Base-by-base conservation (phyloP, 2,329 filamentous ascomycete species). In the Botryotinia narcissicola region DNA sequence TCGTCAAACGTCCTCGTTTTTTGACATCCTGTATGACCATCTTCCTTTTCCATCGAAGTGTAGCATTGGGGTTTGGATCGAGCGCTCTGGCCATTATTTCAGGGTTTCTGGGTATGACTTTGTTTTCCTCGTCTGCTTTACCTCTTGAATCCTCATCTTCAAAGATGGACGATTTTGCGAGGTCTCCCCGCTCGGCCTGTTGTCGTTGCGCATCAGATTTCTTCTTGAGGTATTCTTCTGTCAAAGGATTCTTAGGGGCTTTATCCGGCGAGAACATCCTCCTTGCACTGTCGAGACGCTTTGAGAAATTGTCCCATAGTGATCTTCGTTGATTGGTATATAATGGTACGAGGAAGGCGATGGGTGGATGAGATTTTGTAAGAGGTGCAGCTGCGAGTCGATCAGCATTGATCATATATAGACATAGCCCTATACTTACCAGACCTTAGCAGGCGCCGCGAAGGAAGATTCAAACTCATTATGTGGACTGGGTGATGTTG, bases 11-110 rank as follows among this genome's bases (percentile, higher is more conserved):
- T 14, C 92, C 91, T 66, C 91, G 86, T 75, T 88, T 88, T 70
- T 87, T 87, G 67, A 98, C 87, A 82, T 92, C 89, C 77, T 92
- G 89, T 72, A 95, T 92, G 59, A 97, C 89, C 87, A 95, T 94
- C 83, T 92, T 94, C 79, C 93, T 88, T 84, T 97, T 90, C 90
- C 93, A 97, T 73, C 91, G 87, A 71, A 90, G 85, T 73, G 94
- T 89, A 73, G 87, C 87, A 62, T 86, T 83, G 25, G 95, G 94
- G 77, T 92, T 88, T 8, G 96, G 96, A 81, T 97, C 92, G 64
- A 93, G 83, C 42, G 88, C 87, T 73, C 87, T 85, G 73, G 88
- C 87, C 85, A 92, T 88, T 77, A 87, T 86, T 54, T 86, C 79
- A 51, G 80, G 83, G 78, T 88, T 85, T 68, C 85, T 84, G 73